Conservation (phyloP, 345 rosid species). For the Hibiscus syriacus region DNA sequence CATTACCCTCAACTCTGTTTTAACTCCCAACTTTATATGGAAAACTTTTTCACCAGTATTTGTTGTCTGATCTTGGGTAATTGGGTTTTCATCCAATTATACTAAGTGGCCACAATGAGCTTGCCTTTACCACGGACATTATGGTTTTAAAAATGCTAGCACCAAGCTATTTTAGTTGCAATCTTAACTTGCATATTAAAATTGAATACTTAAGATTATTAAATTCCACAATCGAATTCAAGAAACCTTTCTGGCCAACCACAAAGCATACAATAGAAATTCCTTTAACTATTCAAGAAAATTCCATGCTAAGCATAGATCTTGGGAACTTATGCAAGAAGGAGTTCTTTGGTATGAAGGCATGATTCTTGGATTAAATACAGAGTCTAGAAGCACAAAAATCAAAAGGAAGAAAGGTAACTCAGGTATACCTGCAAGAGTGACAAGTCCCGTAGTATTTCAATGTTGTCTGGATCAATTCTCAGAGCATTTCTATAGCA, state of each 20-base stretch:
- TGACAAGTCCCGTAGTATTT: conserved; percentile 89
- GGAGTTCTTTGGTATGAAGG: background rate
- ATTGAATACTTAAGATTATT: background rate
- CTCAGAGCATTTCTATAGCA: conserved; percentile 91
- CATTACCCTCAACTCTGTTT: too few species aligned
- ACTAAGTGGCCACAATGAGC: background rate
- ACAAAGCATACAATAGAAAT: background rate
- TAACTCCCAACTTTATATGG: too few species aligned
- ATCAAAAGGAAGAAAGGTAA: background rate
- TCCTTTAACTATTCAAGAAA: background rate
- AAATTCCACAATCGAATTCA: background rate
- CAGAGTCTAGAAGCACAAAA: background rate
- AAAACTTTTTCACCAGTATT: background rate
- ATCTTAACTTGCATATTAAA: background rate
- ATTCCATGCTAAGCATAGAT: background rate
- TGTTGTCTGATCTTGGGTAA: background rate
- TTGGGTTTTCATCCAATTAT: background rate
- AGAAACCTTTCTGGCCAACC: background rate
- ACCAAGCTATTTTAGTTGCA: background rate
- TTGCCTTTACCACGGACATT: background rate
- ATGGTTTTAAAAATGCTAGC: background rate
- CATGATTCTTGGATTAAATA: background rate
- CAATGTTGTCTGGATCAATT: conserved; percentile 97
- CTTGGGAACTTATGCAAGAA: background rate
- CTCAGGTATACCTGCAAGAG: conserved; percentile 65